These are phyloP conservation scores for Lodderomyces beijingensis DNA, from an alignment of 1,139 yeast species.

Conservation along the genomic window DNA sequence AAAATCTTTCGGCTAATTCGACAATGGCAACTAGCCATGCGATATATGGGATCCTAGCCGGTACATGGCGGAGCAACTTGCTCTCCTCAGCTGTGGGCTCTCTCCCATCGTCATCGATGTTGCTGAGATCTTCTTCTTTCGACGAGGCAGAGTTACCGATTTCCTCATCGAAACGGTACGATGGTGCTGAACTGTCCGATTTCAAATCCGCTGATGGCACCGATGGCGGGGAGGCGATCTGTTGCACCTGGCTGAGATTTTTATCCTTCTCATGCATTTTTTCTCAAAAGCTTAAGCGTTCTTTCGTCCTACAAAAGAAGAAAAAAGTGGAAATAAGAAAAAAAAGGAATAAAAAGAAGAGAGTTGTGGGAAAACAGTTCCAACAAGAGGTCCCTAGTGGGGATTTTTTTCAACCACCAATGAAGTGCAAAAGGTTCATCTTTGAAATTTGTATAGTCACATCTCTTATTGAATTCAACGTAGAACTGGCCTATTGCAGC, in stretches of 20 bases:
- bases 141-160: neutral
- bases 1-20: conserved; percentile 78
- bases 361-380: neutral
- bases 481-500: too few species aligned
- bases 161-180: too few species aligned
- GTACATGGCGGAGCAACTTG: conserved; percentile 37
- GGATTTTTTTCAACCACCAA: too few species aligned
- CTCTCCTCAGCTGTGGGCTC: conserved; percentile 38
- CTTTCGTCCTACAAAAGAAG: neutral
- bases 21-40: conserved; percentile 76
- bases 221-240: neutral
- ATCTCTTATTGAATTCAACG: too few species aligned
- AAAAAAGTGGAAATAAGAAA: neutral
- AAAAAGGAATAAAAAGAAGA: neutral
- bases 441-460: too few species aligned
- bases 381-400: too few species aligned
- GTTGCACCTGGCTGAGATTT: neutral
- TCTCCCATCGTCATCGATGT: conserved; percentile 21
- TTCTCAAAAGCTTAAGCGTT: neutral
- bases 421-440: too few species aligned
- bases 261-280: neutral
- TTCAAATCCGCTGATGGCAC: neutral
- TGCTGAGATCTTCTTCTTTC: conserved; percentile 2
- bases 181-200: too few species aligned
- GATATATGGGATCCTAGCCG: conserved; percentile 35